A percentile compares a stretch with the other conserved stretches of the same genome.
Evolutionary conservation across 306 rosid genomes (phyloP).

Genomic region (Styphnolobium japonicum): DNA sequence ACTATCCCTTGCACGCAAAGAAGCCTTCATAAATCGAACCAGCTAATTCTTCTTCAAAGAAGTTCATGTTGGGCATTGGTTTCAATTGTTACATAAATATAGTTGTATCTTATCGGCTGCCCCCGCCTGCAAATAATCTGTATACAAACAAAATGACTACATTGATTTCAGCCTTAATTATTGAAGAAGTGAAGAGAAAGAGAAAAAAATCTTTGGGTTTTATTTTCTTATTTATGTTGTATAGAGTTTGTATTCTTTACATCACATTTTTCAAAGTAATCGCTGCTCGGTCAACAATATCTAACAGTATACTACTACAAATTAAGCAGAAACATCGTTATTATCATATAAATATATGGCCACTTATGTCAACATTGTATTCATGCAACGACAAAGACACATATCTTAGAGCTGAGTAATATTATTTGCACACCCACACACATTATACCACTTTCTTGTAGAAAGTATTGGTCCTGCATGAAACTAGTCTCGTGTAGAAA

Average conservation of each 20-base stretch:
- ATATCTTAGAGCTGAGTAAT: too few species aligned
- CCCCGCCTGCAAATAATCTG: neutral
- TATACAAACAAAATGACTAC: neutral
- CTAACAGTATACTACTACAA: neutral
- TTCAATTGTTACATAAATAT: neutral
- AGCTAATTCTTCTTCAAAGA: neutral
- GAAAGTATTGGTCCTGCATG: too few species aligned
- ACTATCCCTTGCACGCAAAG: slow-evolving; percentile 8
- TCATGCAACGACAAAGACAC: too few species aligned
- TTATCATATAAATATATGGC: too few species aligned
- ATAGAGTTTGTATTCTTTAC: neutral
- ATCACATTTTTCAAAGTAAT: too few species aligned
- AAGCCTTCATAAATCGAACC: neutral
- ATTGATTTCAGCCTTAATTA: neutral
- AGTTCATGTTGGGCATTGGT: neutral
- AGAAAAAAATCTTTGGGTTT: neutral
- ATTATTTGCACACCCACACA: too few species aligned
- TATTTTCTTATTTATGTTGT: neutral
- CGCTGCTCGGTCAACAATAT: too few species aligned
- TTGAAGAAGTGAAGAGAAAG: too few species aligned
- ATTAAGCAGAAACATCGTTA: too few species aligned
- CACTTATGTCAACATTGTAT: too few species aligned
- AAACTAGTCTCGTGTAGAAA: too few species aligned
- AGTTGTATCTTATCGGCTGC: neutral
- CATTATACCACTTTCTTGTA: too few species aligned